These are phyloP conservation scores for Caryopteris hybrid DNA, from an alignment of 305 asterid species.

Conservation along the genomic window DNA sequence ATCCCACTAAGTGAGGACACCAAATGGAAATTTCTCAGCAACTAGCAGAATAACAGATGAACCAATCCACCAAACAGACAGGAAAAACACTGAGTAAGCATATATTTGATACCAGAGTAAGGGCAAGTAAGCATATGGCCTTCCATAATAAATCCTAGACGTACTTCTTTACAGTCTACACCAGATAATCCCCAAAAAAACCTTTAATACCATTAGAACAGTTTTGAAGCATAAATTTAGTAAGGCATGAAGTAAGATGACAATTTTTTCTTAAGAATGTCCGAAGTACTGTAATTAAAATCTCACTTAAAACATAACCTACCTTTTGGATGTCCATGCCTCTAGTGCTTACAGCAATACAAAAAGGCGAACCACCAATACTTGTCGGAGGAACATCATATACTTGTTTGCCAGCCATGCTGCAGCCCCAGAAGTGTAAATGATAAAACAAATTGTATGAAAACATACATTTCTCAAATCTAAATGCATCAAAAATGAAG, in stretches of 20 bases:
- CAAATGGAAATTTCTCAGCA: slow-evolving; percentile 5
- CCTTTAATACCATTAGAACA: background rate
- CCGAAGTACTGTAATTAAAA: background rate
- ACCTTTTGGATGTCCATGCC: slow-evolving; percentile 95
- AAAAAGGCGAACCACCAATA: slow-evolving; percentile 79
- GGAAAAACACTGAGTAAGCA: background rate
- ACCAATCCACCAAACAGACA: background rate
- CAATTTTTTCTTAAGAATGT: background rate
- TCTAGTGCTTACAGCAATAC: slow-evolving; percentile 85
- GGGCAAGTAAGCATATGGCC: slow-evolving; percentile 5
- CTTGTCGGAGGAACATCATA: slow-evolving; percentile 82
- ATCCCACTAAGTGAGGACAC: background rate
- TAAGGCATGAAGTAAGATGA: background rate
- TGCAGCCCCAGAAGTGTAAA: slow-evolving; percentile 34
- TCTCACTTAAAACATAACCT: slow-evolving; percentile 21
- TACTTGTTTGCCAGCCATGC: slow-evolving; percentile 97
- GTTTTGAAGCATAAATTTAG: background rate
- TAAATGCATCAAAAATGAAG: background rate
- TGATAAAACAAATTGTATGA: background rate
- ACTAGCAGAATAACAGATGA: background rate
- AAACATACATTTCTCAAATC: slow-evolving; percentile 4
- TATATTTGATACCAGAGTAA: background rate
- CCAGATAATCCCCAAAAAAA: background rate
- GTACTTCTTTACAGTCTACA: background rate
- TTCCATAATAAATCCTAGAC: background rate